Percentiles rank a stretch among this genome's conserved stretches.
phyloP scores from a whole-genome alignment of 1,284 basidiomycete species.

The Cutaneotrichosporon sp. region DNA sequence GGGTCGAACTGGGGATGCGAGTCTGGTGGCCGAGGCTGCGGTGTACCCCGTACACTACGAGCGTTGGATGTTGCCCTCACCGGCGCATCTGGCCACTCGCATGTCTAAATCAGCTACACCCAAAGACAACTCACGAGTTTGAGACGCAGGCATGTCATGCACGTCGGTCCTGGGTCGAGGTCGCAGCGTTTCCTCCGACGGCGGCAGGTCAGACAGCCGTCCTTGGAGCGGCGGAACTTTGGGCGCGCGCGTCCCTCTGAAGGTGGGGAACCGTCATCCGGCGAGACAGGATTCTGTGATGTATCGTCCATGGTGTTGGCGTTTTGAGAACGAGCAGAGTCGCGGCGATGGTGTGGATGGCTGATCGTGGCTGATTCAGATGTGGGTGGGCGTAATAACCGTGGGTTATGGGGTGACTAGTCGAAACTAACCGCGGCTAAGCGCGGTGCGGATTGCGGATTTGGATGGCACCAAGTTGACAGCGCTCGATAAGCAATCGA shows the following conservation, averaged over 20 bases:
- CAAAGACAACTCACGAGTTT: neutral
- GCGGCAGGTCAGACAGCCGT: conserved; percentile 5
- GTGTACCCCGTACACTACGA: neutral
- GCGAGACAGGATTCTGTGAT: neutral
- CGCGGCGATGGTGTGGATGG: no score
- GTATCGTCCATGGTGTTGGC: neutral
- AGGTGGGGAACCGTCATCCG: neutral
- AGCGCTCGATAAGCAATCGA: no score
- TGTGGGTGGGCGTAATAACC: no score
- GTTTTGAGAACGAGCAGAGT: neutral
- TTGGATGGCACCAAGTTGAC: no score
- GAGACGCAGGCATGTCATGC: conserved; percentile 6
- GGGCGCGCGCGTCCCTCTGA: neutral
- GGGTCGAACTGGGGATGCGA: neutral
- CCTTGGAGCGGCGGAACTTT: conserved; percentile 7
- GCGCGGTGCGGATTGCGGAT: no score
- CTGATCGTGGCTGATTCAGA: no score
- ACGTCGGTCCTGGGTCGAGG: neutral
- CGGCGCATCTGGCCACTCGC: neutral
- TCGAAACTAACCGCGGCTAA: no score
- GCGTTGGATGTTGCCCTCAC: neutral
- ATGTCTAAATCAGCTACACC: neutral
- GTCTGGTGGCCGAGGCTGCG: neutral
- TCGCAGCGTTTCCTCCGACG: conserved; percentile 5
- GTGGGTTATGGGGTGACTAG: no score